Conservation (phyloP, 768 basidiomycete genomes). For the Suillus paluster region DNA sequence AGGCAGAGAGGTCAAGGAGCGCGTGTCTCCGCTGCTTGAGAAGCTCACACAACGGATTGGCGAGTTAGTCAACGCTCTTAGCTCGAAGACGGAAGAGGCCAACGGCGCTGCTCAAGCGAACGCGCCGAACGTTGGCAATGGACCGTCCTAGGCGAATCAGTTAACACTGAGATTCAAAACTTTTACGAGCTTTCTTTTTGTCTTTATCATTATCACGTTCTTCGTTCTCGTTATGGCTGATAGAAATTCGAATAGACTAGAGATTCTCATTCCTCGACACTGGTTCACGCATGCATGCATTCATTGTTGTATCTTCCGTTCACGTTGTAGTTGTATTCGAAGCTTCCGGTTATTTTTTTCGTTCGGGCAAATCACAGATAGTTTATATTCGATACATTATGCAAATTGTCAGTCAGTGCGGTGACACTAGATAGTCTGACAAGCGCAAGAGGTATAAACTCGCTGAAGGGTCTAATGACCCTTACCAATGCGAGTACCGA, state of each 20-base stretch:
- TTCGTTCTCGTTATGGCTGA: constrained; percentile 11
- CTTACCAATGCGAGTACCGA: background rate
- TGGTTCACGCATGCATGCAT: background rate
- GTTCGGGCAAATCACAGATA: background rate
- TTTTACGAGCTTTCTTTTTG: background rate
- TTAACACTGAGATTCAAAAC: constrained; percentile 2
- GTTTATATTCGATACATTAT: background rate
- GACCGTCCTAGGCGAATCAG: constrained; percentile 16
- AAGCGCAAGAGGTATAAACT: background rate
- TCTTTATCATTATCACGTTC: constrained; percentile 13
- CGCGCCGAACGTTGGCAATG: constrained; percentile 10
- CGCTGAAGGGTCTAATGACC: background rate
- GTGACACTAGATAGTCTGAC: background rate
- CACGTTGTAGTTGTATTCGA: background rate
- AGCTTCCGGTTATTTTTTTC: background rate
- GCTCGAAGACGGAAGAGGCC: constrained; percentile 34
- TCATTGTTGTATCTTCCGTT: background rate
- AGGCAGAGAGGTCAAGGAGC: constrained; percentile 59
- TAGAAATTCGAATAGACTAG: constrained; percentile 31
- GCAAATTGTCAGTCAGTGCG: background rate
- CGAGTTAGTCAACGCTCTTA: constrained; percentile 30
- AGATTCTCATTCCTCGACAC: constrained; percentile 22
- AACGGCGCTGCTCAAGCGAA: background rate
- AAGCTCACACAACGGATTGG: constrained; percentile 45
- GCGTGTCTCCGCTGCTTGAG: constrained; percentile 66